phyloP scores from a whole-genome alignment of 2,329 filamentous ascomycete species.

The Cladosporium halotolerans region DNA sequence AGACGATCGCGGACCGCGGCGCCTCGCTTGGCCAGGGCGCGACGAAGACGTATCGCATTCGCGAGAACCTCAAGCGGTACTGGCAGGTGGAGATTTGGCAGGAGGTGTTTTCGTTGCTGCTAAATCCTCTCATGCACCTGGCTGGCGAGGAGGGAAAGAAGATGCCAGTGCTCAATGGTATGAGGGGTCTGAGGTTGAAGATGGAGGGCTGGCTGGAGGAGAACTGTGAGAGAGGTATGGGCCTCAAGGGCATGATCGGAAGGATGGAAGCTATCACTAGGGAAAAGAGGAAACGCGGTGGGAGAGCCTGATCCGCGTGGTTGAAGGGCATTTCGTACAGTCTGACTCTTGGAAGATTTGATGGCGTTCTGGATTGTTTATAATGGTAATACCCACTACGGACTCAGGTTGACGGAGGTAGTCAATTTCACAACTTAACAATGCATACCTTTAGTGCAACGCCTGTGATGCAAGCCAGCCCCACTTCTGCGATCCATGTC shows the following conservation, averaged over 20 bases:
- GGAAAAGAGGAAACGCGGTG: slow-evolving; percentile 33
- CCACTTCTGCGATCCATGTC: no score
- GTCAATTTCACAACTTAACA: no score
- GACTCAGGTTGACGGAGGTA: no score
- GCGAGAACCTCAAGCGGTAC: slow-evolving; percentile 83
- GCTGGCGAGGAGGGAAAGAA: slow-evolving; percentile 57
- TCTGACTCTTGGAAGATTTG: background rate
- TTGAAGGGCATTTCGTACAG: background rate
- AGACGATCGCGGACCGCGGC: slow-evolving; percentile 53
- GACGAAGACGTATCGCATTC: slow-evolving; percentile 68
- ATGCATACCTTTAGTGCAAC: no score
- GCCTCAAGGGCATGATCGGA: slow-evolving; percentile 48
- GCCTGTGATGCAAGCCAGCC: no score
- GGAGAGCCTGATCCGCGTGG: slow-evolving; percentile 12
- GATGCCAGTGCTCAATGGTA: slow-evolving; percentile 67
- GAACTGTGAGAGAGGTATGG: slow-evolving; percentile 74
- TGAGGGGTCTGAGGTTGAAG: slow-evolving; percentile 62
- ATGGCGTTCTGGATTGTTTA: background rate
- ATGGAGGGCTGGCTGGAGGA: slow-evolving; percentile 81
- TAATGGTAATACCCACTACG: background rate
- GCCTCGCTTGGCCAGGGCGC: slow-evolving; percentile 49
- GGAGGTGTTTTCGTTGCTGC: slow-evolving; percentile 72
- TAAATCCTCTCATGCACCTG: slow-evolving; percentile 71
- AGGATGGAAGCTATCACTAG: slow-evolving; percentile 64
- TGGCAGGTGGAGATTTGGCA: slow-evolving; percentile 93